A percentile compares a stretch with the other conserved stretches of the same genome.
These are phyloP conservation scores for Yamadazyma triangularis DNA, from an alignment of 1,139 yeast species.

Conservation along the genomic window DNA sequence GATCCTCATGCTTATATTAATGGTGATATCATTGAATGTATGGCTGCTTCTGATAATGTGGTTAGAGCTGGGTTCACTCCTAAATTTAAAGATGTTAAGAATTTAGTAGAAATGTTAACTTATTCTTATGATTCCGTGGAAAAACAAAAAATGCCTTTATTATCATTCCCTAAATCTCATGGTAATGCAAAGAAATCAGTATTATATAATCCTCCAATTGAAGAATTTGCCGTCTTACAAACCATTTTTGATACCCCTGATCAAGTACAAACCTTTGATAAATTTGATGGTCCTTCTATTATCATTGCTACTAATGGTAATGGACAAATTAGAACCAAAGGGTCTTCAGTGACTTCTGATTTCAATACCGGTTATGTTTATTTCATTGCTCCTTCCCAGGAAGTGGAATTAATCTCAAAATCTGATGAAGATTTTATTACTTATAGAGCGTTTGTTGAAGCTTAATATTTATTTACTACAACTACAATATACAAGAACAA, in stretches of 20 bases:
- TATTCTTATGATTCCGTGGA: constrained; percentile 85
- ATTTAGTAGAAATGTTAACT: constrained; percentile 86
- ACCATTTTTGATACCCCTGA: constrained; percentile 48
- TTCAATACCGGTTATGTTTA: constrained; percentile 67
- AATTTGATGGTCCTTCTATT: constrained; percentile 83
- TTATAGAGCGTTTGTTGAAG: constrained; percentile 85
- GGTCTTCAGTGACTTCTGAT: constrained; percentile 33
- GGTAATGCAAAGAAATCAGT: constrained; percentile 63
- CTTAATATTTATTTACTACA: constrained; percentile 19
- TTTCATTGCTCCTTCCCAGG: constrained; percentile 77
- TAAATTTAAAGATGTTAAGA: constrained; percentile 90
- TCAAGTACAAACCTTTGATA: constrained; percentile 47
- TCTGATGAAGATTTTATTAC: constrained; percentile 55
- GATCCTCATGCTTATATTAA: constrained; percentile 97
- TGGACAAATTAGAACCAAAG: constrained; percentile 52
- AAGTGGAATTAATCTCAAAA: constrained; percentile 53
- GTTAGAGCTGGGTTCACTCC: constrained; percentile 99
- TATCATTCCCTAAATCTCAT: constrained; percentile 53
- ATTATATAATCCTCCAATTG: constrained; percentile 93
- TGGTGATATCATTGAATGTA: constrained; percentile 97
- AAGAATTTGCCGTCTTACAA: constrained; percentile 88
- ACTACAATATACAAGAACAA: too few relatives aligned
- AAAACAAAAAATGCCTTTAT: constrained; percentile 84
- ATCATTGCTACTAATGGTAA: constrained; percentile 77
- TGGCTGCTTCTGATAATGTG: constrained; percentile 98